A percentile compares a stretch with the other conserved stretches of the same genome.
These are phyloP conservation scores for Kingdonia uniflora DNA, from an alignment of 164 flowering plant species.

Conservation along the genomic window DNA sequence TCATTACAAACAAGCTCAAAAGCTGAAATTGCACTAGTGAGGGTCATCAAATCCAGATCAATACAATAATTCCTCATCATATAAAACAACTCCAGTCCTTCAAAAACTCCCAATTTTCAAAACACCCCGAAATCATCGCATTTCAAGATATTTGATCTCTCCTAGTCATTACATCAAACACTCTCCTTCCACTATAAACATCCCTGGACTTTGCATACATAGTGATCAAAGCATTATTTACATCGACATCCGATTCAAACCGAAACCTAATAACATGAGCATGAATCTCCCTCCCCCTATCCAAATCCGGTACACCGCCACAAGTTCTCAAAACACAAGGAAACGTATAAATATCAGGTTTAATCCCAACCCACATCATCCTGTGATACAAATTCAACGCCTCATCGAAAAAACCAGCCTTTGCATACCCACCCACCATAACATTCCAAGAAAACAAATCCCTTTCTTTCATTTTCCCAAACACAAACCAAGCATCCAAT, in stretches of 20 bases:
- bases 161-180: conserved; percentile 65
- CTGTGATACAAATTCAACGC: conserved; percentile 68
- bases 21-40: conserved; percentile 75
- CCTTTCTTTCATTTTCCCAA: conserved; percentile 83
- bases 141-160: conserved; percentile 89
- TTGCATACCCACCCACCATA: conserved; percentile 87
- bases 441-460: conserved; percentile 90
- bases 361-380: conserved; percentile 79
- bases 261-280: conserved; percentile 79
- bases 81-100: conserved; percentile 56
- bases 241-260: conserved; percentile 60
- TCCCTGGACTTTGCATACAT: conserved; percentile 86
- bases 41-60: conserved; percentile 68
- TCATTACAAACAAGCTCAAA: conserved; percentile 48
- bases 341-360: conserved; percentile 80
- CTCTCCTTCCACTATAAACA: conserved; percentile 35
- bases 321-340: conserved; percentile 87
- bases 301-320: conserved; percentile 56
- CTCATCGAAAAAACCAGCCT: conserved; percentile 72
- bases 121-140: conserved; percentile 81
- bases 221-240: conserved; percentile 72
- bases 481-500: conserved; percentile 81
- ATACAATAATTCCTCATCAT: conserved; percentile 41
- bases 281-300: conserved; percentile 74
- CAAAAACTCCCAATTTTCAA: conserved; percentile 56